A percentile compares a stretch with the other conserved stretches of the same genome.
These are phyloP conservation scores for Cyberlindnera maritima DNA, from an alignment of 805 yeast species.

Conservation along the genomic window DNA sequence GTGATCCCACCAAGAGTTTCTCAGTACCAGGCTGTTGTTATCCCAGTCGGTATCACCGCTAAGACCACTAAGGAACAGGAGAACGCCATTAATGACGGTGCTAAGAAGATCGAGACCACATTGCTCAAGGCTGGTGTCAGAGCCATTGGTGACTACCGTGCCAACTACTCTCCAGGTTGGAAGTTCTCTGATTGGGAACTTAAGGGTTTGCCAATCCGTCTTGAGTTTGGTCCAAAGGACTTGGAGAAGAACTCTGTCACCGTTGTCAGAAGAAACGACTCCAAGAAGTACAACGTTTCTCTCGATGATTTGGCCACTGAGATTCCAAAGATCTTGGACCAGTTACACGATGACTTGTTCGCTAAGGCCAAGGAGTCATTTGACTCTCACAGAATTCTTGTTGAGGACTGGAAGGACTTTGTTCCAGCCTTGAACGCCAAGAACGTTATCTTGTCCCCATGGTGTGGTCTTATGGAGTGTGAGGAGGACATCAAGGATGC, in stretches of 20 bases:
- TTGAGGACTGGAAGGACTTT: conserved; percentile 86
- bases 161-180: conserved; percentile 97
- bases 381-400: conserved; percentile 79
- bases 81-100: conserved; percentile 64
- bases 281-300: conserved; percentile 66
- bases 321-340: conserved; percentile 75
- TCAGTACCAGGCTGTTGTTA: conserved; percentile 84
- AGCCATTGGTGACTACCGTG: conserved; percentile 84
- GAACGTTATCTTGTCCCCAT: conserved; percentile 90
- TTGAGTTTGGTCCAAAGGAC: conserved; percentile 97
- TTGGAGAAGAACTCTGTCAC: conserved; percentile 73
- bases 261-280: conserved; percentile 91
- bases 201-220: conserved; percentile 90
- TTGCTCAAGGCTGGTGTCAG: conserved; percentile 66
- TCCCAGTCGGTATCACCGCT: conserved; percentile 93
- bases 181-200: conserved; percentile 96
- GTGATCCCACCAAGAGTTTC: conserved; percentile 98
- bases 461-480: conserved; percentile 95
- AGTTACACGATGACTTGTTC: conserved; percentile 74
- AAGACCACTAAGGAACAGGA: conserved; percentile 79
- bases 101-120: conserved; percentile 62
- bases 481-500: conserved; percentile 96
- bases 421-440: conserved; percentile 89
- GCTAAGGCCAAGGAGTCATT: conserved; percentile 76
- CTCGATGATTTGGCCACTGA: conserved; percentile 61